Conservation (phyloP, 129 eudicot species). For the Daucus carota region DH1_v3.0 NC_030387.2:34889001-34889500, state of each 20-base stretch:
- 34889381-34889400: conserved; percentile 9
- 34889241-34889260: conserved; percentile 42
- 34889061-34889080: conserved; percentile 56
- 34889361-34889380: conserved; percentile 76
- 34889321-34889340: conserved; percentile 67
- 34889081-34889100: conserved; percentile 73
- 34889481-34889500: conserved; percentile 54
- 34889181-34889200: too few species aligned
- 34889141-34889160: conserved; percentile 27
- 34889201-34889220: not conserved
- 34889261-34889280: conserved; percentile 80
- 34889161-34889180: too few species aligned
- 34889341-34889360: conserved; percentile 53
- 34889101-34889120: conserved; percentile 75
- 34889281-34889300: conserved; percentile 88
- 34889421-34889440: not conserved
- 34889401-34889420: not conserved
- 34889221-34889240: not conserved
- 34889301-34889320: conserved; percentile 55
- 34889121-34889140: conserved; percentile 57
- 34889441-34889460: not conserved
- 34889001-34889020: conserved; percentile 38
- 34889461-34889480: conserved; percentile 88
- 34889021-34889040: conserved; percentile 49
- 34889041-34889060: conserved; percentile 54